Conservation (phyloP, 768 basidiomycete genomes). For the Boletus vermiculosoides region DNA sequence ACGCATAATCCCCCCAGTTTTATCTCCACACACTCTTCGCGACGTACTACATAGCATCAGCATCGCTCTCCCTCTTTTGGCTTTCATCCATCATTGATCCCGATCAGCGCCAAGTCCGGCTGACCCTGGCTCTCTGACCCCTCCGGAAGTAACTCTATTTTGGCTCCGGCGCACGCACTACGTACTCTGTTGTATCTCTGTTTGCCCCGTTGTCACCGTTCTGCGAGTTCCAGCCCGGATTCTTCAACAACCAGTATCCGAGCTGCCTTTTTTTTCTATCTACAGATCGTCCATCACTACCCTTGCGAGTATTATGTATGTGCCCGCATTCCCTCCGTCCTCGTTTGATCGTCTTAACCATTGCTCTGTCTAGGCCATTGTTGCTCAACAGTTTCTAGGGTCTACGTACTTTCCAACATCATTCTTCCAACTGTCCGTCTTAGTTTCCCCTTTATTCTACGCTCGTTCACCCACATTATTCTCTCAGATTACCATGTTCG, state of each 20-base stretch:
- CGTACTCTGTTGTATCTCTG: slow-evolving; percentile 17
- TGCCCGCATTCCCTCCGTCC: not conserved
- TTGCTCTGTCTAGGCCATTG: slow-evolving; percentile 15
- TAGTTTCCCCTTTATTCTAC: not conserved
- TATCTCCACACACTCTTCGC: not conserved
- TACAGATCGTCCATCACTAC: slow-evolving; percentile 6
- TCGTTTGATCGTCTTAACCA: slow-evolving; percentile 2
- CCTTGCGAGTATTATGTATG: slow-evolving; percentile 22
- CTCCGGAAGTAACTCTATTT: slow-evolving; percentile 22
- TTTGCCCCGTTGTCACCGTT: slow-evolving; percentile 15
- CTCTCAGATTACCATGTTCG: slow-evolving; percentile 20
- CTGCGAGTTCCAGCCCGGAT: not conserved
- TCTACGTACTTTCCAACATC: slow-evolving; percentile 3
- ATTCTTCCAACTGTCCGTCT: not conserved
- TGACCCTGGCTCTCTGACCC: not conserved
- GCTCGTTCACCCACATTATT: not conserved
- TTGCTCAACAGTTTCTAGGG: slow-evolving; percentile 17
- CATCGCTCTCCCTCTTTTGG: not conserved
- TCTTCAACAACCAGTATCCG: not conserved
- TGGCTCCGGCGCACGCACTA: slow-evolving; percentile 4
- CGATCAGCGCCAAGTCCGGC: slow-evolving; percentile 12
- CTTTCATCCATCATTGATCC: slow-evolving; percentile 11
- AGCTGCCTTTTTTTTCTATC: not conserved
- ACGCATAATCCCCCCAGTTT: not conserved
- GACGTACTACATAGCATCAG: not conserved